Evolutionary conservation across 495 filamentous ascomycete genomes (phyloP).

Genomic region (Podospora pseudopauciseta): DNA sequence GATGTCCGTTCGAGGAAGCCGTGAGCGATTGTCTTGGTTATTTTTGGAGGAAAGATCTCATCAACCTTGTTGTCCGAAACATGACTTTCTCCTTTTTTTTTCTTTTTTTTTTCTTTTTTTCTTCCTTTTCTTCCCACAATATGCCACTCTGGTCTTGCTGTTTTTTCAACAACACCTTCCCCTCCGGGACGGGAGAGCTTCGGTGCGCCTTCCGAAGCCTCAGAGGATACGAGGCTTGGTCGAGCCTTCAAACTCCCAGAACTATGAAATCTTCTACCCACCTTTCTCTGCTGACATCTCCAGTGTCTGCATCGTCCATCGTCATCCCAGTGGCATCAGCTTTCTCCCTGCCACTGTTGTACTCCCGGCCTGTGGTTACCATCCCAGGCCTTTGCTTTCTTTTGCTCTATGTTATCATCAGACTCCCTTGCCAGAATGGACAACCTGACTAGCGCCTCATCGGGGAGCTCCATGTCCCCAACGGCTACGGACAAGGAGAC

Average conservation of each 20-base stretch:
- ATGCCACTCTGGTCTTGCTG: neutral
- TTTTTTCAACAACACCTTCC: neutral
- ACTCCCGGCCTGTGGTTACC: neutral
- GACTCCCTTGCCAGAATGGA: neutral
- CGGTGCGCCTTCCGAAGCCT: neutral
- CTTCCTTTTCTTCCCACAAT: neutral
- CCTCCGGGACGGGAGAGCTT: neutral
- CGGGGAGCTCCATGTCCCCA: neutral
- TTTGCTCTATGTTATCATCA: slow-evolving; percentile 6
- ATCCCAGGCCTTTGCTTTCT: neutral
- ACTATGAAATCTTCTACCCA: neutral
- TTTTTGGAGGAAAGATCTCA: neutral
- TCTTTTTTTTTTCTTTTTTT: too few species aligned
- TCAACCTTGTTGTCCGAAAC: neutral
- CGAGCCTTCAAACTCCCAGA: neutral
- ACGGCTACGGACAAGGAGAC: neutral
- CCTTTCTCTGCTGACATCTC: neutral
- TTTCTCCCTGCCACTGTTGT: neutral
- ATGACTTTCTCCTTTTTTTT: neutral
- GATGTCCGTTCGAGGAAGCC: neutral
- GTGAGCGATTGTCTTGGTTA: neutral
- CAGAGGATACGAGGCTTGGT: neutral
- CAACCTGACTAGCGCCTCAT: neutral
- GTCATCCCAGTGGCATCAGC: neutral
- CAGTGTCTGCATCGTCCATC: neutral